Percentiles rank a stretch among this genome's conserved stretches.
Evolutionary conservation across 257 asterid species (phyloP).

Genomic region (Asclepias syriaca): DNA sequence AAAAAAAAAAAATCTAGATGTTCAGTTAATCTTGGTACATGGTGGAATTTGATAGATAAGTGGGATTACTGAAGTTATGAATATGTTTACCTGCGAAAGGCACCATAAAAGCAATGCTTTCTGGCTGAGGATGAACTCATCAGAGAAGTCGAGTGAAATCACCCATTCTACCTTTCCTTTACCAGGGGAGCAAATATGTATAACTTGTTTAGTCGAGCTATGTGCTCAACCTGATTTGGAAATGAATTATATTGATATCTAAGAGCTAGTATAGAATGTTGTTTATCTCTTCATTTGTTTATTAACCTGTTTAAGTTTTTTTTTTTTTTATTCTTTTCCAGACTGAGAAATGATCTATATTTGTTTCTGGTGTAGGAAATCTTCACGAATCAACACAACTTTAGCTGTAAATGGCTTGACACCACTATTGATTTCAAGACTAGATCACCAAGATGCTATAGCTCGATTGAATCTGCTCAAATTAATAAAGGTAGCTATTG

Average conservation of each 20-base stretch:
- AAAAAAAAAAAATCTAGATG: not conserved
- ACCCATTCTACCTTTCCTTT: not conserved
- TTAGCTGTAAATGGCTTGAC: conserved; percentile 96
- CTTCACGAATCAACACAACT: conserved; percentile 89
- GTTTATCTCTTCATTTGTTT: not conserved
- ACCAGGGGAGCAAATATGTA: not conserved
- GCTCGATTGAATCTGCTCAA: conserved; percentile 89
- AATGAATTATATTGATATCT: not conserved
- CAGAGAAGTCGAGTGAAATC: not conserved
- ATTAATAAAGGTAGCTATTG: conserved; percentile 58
- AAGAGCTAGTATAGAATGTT: not conserved
- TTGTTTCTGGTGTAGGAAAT: conserved; percentile 64
- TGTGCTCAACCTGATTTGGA: not conserved
- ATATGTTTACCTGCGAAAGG: not conserved
- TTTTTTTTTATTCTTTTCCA: not conserved
- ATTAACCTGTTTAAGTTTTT: not conserved
- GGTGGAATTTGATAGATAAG: not conserved
- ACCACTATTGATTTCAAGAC: conserved; percentile 74
- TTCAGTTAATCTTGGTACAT: not conserved
- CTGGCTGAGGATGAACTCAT: not conserved
- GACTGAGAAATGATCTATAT: conserved; percentile 9
- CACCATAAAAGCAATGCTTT: not conserved
- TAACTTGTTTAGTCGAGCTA: not conserved
- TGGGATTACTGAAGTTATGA: not conserved
- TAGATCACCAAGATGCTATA: conserved; percentile 94